Evolutionary conservation across 2,329 filamentous ascomycete genomes (phyloP).

Genomic region (Cytospora leucostoma): DNA sequence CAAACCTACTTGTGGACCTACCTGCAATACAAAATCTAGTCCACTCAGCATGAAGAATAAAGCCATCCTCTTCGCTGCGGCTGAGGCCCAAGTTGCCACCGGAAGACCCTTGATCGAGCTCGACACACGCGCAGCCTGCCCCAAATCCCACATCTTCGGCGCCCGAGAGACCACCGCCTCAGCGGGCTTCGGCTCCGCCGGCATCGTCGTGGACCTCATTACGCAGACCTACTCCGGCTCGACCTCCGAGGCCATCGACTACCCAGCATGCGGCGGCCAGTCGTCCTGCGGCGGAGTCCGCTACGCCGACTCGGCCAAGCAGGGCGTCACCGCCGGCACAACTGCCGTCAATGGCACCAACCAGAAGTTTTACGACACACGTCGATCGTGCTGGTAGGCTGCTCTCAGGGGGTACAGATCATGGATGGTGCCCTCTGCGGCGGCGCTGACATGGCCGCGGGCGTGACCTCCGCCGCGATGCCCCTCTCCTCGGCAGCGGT

Average conservation of each 20-base stretch:
- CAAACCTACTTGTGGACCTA: not conserved
- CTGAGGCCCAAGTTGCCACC: slow-evolving; percentile 27
- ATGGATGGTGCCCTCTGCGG: slow-evolving; percentile 64
- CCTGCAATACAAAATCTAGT: not conserved
- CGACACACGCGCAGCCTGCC: slow-evolving; percentile 42
- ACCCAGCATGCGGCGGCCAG: slow-evolving; percentile 62
- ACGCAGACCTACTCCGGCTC: slow-evolving; percentile 47
- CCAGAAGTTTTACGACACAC: slow-evolving; percentile 52
- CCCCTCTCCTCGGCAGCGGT: slow-evolving; percentile 49
- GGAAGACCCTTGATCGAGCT: slow-evolving; percentile 30
- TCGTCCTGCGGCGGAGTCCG: slow-evolving; percentile 54
- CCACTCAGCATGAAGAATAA: slow-evolving; percentile 26
- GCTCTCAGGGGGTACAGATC: slow-evolving; percentile 66
- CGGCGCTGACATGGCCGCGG: slow-evolving; percentile 51
- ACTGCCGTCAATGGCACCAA: slow-evolving; percentile 58
- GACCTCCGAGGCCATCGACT: slow-evolving; percentile 49
- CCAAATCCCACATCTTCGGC: slow-evolving; percentile 51
- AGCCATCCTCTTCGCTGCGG: slow-evolving; percentile 20
- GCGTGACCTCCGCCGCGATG: slow-evolving; percentile 47
- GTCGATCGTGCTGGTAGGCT: slow-evolving; percentile 62
- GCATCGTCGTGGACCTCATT: slow-evolving; percentile 48
- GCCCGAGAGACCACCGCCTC: slow-evolving; percentile 52
- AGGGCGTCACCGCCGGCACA: slow-evolving; percentile 57
- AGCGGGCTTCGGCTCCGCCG: slow-evolving; percentile 47
- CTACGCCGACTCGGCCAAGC: slow-evolving; percentile 57